Conservation (phyloP, 2,329 filamentous ascomycete genomes). For the Alternaria rosae region DNA sequence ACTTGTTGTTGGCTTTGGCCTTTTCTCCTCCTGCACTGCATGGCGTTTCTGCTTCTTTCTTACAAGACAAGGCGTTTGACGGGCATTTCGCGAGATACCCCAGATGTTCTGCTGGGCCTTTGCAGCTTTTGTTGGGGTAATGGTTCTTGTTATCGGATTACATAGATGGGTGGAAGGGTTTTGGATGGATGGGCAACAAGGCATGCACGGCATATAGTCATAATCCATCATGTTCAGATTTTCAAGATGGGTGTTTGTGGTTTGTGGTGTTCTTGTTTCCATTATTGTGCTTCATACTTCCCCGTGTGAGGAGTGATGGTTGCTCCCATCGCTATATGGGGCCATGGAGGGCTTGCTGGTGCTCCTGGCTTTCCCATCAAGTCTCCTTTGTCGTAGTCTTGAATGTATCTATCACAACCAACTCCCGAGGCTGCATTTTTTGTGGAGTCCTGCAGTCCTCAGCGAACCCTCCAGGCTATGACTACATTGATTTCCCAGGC, state of each 20-base stretch:
- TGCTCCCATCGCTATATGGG: not conserved
- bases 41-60: constrained; percentile 5
- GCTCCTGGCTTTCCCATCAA: not conserved
- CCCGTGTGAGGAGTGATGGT: not conserved
- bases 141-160: constrained; percentile 1
- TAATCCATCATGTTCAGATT: constrained; percentile 11
- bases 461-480: too few species aligned
- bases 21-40: constrained; percentile 10
- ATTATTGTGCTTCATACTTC: not conserved
- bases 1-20: not conserved
- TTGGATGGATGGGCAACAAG: constrained; percentile 4
- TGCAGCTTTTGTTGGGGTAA: not conserved
- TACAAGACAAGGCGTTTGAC: not conserved
- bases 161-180: constrained; percentile 7
- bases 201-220: constrained; percentile 13
- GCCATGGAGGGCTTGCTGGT: not conserved
- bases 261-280: not conserved
- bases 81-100: constrained; percentile 12
- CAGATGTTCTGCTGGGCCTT: constrained; percentile 8
- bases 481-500: not conserved
- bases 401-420: not conserved
- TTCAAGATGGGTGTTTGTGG: not conserved
- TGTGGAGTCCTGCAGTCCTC: not conserved
- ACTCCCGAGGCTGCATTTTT: not conserved
- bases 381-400: not conserved